Base-by-base conservation (phyloP, 306 rosid genomes). In the Cajanus cajan region DNA sequence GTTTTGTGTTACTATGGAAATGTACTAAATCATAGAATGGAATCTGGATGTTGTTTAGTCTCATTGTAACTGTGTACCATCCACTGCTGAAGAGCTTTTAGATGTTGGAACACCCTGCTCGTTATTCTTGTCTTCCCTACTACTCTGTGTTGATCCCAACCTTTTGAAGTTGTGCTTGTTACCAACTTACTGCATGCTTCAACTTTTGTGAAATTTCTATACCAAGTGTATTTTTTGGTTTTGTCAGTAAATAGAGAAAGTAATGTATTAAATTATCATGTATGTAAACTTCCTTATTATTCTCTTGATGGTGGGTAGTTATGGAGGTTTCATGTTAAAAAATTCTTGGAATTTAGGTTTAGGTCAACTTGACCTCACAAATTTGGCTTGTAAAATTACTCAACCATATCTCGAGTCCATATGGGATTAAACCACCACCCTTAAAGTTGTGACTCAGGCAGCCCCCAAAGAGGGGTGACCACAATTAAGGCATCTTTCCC, bases 101-200 rank as follows among this genome's bases (percentile, higher is more conserved):
- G 31, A 28, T 1, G 31, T 28, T 21, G 22, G 25, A 24, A 36
- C 55, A 55, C 15, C 43, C 13, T 15, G 57, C 31, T 58, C 11
- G 10, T 33, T 45, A 8, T 55, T 22, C n/a, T 71, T 71, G 37
- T 71, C 54, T 71, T 71, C 41, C 73, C 44, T 71, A 22, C 55
- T 37, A 51, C 9, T 31, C 62, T 21, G 33, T 21, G 21, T 21
- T 55, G 14, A 1, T 52, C 34, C 66, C 66, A 59, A 25, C 37
- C 37, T 4, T 57, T 6, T 13, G 16, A 57, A 57, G 4, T 59
- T 59, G 16, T 33, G 51, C 16, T 62, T 15, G 11, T 31, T 69
- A 28, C 31, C 3, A 3, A 3, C 31, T 28, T 28, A 37, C 34
- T 59, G 52, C 41, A 12, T 64, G 12, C 33, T 54, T 50, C 24